Evolutionary conservation across 805 yeast species (phyloP).

Genomic region (Monosporozyma servazzii): DNA sequence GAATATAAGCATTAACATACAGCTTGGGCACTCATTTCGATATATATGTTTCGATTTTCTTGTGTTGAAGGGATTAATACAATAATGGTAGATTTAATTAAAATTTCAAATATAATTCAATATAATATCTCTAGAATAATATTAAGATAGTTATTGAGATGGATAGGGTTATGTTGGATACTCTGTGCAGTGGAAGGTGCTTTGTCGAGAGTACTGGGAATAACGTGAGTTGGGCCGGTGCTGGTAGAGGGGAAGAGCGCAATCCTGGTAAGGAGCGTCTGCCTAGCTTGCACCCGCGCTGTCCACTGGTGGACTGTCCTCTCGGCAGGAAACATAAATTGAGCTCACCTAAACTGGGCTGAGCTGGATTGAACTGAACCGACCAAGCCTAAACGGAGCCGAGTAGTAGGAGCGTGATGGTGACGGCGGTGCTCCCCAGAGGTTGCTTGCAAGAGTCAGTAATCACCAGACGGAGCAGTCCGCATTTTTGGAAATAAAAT

Average conservation of each 20-base stretch:
- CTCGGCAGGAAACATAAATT: too few relatives aligned
- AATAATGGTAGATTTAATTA: not conserved
- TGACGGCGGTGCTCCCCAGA: too few relatives aligned
- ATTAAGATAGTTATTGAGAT: not conserved
- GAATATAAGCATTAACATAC: constrained; percentile 16
- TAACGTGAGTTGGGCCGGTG: not conserved
- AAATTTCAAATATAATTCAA: not conserved
- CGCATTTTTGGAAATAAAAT: not conserved
- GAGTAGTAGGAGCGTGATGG: too few relatives aligned
- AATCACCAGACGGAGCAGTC: not conserved
- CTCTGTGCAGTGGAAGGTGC: not conserved
- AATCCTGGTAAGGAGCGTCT: not conserved
- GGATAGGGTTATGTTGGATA: not conserved
- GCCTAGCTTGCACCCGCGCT: not conserved
- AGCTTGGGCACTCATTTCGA: constrained; percentile 31
- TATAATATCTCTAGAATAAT: not conserved
- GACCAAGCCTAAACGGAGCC: too few relatives aligned
- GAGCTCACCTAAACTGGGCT: too few relatives aligned
- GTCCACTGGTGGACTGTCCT: too few relatives aligned
- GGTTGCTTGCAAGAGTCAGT: not conserved
- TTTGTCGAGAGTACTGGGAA: not conserved
- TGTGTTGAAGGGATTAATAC: not conserved
- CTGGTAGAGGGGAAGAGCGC: too few relatives aligned
- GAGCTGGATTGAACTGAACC: too few relatives aligned
- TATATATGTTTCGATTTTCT: constrained; percentile 5